Base-by-base conservation (phyloP, 1,139 yeast genomes). In the Kluyveromyces marxianus region DNA sequence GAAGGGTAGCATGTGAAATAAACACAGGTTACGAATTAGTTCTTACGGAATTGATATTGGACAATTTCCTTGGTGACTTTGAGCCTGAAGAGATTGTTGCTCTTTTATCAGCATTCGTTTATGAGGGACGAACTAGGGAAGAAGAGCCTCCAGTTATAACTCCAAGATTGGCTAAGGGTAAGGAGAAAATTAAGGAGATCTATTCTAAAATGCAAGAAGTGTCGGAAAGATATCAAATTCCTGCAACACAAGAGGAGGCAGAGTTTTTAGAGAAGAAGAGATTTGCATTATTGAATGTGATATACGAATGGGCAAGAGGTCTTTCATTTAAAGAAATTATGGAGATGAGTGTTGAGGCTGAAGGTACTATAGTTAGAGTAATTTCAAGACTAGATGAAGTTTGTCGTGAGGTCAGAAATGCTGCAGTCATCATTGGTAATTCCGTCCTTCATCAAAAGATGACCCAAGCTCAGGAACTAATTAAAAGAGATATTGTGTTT, bases 261-360 rank as follows among this genome's bases (percentile, higher is more conserved):
- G 88, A 84, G 52, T 90, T 89, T 57, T 67, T 82, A 51, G 95
- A 88, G 50, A 76, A 84, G 54, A 83, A 88, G 57, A 71, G 98
- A 54, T 92, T 92, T 67, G 96, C 94, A 0, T 72, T 92, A 59
- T 85, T 87, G 65, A 92, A 89, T 63, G 96, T 89, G 8, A 96
- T 92, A 3, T 88, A 92, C 63, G 97, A 92, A 66, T 92, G 99
- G 99, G 97, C 97, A 1, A 75, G 95, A 54, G 99, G 98, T 2
- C 75, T 89, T 74, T 76, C 94, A 1, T 92, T 92, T 69, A 84
- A 84, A 53, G 94, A 87, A 48, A 92, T 92, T 55, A 92, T 90
- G 83, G 83, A 79, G 50, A 75, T 88, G 53, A 85, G 95, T 53
- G 81, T 79, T 25, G 97, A 90, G 59, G 92, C 94, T 32, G 99